These are phyloP conservation scores for Polytrichum commune DNA, from an alignment of 225 moss, liverwort and hornwort genomes.

Conservation along the genomic window DNA sequence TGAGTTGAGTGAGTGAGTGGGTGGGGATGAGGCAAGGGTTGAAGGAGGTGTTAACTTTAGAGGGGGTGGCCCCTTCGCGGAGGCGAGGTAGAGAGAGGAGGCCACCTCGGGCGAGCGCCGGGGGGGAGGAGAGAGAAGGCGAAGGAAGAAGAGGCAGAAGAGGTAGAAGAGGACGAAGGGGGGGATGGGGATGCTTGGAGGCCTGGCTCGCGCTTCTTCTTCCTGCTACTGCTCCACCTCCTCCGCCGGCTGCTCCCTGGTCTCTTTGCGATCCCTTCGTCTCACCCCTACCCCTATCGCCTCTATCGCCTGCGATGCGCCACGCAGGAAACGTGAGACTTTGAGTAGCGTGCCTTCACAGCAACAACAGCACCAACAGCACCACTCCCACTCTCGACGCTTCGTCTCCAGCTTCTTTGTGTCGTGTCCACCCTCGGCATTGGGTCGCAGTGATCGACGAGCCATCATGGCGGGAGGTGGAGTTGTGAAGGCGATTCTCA, in stretches of 20 bases:
- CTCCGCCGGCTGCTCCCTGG: background rate
- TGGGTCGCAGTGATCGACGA: background rate
- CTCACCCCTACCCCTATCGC: background rate
- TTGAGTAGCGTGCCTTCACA: too few species aligned
- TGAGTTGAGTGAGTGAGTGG: too few species aligned
- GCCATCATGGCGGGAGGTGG: background rate
- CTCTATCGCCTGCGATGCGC: background rate
- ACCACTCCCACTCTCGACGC: too few species aligned
- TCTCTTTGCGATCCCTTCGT: background rate
- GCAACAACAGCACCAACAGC: too few species aligned
- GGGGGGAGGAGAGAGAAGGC: background rate
- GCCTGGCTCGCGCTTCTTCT: background rate
- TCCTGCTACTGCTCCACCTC: background rate
- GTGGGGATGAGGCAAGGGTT: too few species aligned
- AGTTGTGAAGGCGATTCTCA: slow-evolving; percentile 42
- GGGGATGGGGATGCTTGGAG: background rate
- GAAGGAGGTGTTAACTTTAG: too few species aligned
- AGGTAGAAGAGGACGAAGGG: background rate
- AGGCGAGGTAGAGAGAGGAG: too few species aligned
- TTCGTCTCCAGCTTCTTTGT: background rate
- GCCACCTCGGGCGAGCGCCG: background rate
- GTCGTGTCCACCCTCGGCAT: background rate
- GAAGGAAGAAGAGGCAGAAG: background rate
- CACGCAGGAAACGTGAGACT: background rate
- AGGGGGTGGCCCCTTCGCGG: too few species aligned